These are phyloP conservation scores for Balakata baccata DNA, from an alignment of 345 rosid genomes.

Conservation along the genomic window DNA sequence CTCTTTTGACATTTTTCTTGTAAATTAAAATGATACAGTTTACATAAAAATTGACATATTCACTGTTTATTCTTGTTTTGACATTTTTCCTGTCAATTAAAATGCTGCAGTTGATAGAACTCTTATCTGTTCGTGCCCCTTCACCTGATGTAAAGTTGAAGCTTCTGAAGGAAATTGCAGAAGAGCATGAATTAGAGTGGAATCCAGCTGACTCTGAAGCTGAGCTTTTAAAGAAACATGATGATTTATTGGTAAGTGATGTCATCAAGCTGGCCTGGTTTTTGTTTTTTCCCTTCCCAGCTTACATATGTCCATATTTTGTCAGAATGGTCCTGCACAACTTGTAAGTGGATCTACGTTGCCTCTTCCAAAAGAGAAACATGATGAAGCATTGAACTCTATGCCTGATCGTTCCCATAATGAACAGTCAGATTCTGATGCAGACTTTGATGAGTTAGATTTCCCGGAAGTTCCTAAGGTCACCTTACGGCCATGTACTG, in stretches of 20 bases:
- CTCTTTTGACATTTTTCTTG: slow-evolving; percentile 8
- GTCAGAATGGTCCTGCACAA: slow-evolving; percentile 74
- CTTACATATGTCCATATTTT: slow-evolving; percentile 21
- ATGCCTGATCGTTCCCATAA: slow-evolving; percentile 27
- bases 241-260: slow-evolving; percentile 77
- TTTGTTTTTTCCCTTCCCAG: slow-evolving; percentile 19
- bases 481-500: slow-evolving; percentile 37
- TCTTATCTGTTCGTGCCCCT: slow-evolving; percentile 86
- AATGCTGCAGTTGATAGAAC: slow-evolving; percentile 68
- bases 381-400: slow-evolving; percentile 44
- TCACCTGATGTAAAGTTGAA: slow-evolving; percentile 67
- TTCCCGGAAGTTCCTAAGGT: slow-evolving; percentile 78
- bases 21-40: not conserved
- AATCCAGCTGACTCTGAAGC: slow-evolving; percentile 84
- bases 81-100: slow-evolving; percentile 13
- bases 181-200: slow-evolving; percentile 92
- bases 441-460: slow-evolving; percentile 48
- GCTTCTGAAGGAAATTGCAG: slow-evolving; percentile 92
- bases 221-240: slow-evolving; percentile 74
- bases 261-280: not conserved
- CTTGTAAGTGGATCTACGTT: slow-evolving; percentile 68
- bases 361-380: slow-evolving; percentile 69
- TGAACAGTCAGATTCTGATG: slow-evolving; percentile 55
- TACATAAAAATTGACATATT: too few species aligned
- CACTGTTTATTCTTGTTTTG: not conserved